Evolutionary conservation across 2,329 filamentous ascomycete species (phyloP), one percentile per base, ranked within the genome.

Genomic region (Colletotrichum noveboracense): DNA sequence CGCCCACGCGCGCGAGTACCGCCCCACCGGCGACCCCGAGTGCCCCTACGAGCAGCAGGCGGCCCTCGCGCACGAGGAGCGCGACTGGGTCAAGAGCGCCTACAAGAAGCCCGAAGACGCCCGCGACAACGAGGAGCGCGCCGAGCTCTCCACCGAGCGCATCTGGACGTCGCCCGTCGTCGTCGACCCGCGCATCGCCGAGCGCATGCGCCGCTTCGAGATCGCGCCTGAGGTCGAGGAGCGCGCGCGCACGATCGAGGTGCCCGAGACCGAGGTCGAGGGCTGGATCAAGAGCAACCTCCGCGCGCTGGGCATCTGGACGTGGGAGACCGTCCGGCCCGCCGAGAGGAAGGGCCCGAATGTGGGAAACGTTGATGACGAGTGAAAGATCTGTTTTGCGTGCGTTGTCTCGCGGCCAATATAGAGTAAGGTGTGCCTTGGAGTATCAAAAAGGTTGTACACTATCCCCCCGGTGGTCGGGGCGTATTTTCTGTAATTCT

Each of bases 1-100:
- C 48, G 92, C 88, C 71, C 85, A 87, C 7, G 84, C 88, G 66
- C 87, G 90, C 66, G 88, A 90, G 76, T 92, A 85, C 85, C 85
- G 83, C 65, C 81, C 80, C 36, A 32, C 52, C 69, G 77, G 81
- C 5, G 78, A 81, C 18, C 78, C 79, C 36, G 81, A 82, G 30
- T 79, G 81, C 10, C 81, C 85, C 75, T 84, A 86, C 66, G 94
- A 96, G 83, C 92, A 94, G 80, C 87, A 94, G 81, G 87, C 85
- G 6, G 86, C 92, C 14, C 90, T 98, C 30, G 87, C 88, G 48
- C 86, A 92, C 43, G 96, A 97, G 86, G 95, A 98, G 85, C 85
- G 85, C 60, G 92, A 96, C 82, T 98, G 96, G 96, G 93, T 94
- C 83, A 98, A 97, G 86, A 92, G 90, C n/a, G 91, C 93, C 7